phyloP scores from a whole-genome alignment of 2,329 filamentous ascomycete species.

The Knufia petricola region DNA sequence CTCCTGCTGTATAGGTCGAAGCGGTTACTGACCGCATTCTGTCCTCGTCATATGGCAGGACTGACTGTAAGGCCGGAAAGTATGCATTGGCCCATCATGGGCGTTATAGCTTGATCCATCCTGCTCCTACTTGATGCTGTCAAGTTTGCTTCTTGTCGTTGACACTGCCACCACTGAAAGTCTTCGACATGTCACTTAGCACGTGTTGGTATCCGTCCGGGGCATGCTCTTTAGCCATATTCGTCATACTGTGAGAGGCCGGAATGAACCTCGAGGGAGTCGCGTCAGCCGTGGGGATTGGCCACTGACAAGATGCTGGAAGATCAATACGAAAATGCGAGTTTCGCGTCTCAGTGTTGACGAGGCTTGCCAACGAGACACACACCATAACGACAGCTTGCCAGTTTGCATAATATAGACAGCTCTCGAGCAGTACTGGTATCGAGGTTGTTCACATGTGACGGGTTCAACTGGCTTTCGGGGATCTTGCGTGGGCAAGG shows the following conservation, averaged over 20 bases:
- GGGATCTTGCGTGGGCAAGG: constrained; percentile 26
- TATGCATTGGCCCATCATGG: too few species aligned
- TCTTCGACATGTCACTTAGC: constrained; percentile 16
- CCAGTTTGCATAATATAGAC: constrained; percentile 23
- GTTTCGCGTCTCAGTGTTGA: constrained; percentile 27
- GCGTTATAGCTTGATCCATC: too few species aligned
- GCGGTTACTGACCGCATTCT: too few species aligned
- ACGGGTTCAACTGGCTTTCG: constrained; percentile 31
- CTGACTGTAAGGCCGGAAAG: too few species aligned
- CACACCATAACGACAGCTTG: constrained; percentile 27
- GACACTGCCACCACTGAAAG: not conserved
- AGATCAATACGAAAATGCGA: constrained; percentile 28
- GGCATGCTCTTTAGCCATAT: constrained; percentile 27
- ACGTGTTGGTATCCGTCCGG: constrained; percentile 25
- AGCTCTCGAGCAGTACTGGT: constrained; percentile 25
- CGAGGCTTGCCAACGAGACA: constrained; percentile 27
- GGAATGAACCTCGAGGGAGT: constrained; percentile 21
- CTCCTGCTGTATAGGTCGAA: too few species aligned
- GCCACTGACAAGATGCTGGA: constrained; percentile 18
- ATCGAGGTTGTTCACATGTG: constrained; percentile 27
- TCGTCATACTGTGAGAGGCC: constrained; percentile 27
- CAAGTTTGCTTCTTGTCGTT: not conserved
- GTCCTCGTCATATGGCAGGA: too few species aligned
- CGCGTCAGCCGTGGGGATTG: constrained; percentile 10
- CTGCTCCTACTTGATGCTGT: too few species aligned